Base-by-base conservation (phyloP, 1,284 basidiomycete species). In the Moesziomyces globuligerus region DNA sequence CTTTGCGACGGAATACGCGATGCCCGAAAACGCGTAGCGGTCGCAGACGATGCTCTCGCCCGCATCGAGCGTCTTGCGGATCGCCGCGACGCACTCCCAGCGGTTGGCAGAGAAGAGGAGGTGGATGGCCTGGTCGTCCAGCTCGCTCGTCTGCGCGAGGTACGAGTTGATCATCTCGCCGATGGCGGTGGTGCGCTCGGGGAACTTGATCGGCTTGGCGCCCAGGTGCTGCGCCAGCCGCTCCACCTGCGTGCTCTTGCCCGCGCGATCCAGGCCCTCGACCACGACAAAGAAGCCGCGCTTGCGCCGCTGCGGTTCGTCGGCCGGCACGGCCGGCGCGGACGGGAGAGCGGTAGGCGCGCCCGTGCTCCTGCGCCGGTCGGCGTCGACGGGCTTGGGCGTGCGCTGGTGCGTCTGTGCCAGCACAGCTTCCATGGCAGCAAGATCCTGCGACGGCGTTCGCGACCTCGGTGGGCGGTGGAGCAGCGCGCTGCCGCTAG, bases 91-190 rank as follows among this genome's bases (percentile, higher is more conserved):
- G 51, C 64, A 64, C 83, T 98, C 95, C 95, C 96, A 98, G 21
- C 95, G 88, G 82, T 98, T 99, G 1, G 94, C 95, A 45, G 92
- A 90, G 85, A 98, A 98, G 53, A 99, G 87, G 1, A 98, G 88
- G 81, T 98, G 95, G 53, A 98, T 90, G 3, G 91, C 91, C 71
- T 87, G 90, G 84, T 98, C 93, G 82, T 96, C 92, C 49, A 98
- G 86, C 21, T 98, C 92, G 9, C 89, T 87, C 57, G 90, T 84
- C 18, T 90, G 91, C 51, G 88, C 77, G 34, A 99, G 86, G 84
- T 98, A 99, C 11, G 90, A 87, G 83, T 98, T 90, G 79, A 98
- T 96, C 89, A 95, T 92, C 77, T 90, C 87, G 8, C 95, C 95
- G 51, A 94, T 96, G 0, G 90, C 83, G 1, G 95, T 97, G 3